Percentiles rank a stretch among this genome's conserved stretches.
phyloP scores from a whole-genome alignment of 345 rosid genomes.

The Euphorbia tirucalli region DNA sequence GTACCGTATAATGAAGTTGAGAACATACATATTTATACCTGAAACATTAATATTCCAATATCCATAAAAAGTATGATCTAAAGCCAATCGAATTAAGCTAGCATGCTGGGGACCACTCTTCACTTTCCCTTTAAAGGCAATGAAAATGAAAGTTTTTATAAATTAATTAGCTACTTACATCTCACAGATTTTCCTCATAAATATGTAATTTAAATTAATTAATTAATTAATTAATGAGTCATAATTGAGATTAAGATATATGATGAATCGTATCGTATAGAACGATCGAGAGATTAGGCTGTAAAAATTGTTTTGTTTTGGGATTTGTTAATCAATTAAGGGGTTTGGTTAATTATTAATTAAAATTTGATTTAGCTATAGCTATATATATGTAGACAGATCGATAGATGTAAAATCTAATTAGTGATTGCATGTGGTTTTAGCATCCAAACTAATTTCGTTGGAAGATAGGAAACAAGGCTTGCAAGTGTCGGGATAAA shows the following conservation, averaged over 20 bases:
- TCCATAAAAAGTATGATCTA: neutral
- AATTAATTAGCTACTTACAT: neutral
- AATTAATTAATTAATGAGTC: too few species aligned
- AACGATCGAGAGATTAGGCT: neutral
- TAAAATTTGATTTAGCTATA: slow-evolving; percentile 9
- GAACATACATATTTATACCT: too few species aligned
- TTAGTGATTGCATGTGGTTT: slow-evolving; percentile 6
- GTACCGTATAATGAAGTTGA: too few species aligned
- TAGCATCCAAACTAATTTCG: slow-evolving; percentile 27
- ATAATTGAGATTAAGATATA: too few species aligned
- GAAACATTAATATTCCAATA: too few species aligned
- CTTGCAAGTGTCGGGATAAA: slow-evolving; percentile 48
- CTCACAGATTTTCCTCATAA: too few species aligned
- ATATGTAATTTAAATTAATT: too few species aligned
- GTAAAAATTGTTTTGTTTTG: neutral
- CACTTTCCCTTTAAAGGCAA: slow-evolving; percentile 18
- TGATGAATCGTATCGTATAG: too few species aligned
- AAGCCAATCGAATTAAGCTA: neutral
- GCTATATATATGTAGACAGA: too few species aligned
- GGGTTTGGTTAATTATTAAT: slow-evolving; percentile 15
- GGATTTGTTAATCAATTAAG: slow-evolving; percentile 25
- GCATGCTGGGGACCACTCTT: slow-evolving; percentile 23
- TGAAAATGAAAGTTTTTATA: slow-evolving; percentile 14
- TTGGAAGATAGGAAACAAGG: slow-evolving; percentile 54
- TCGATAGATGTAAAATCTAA: slow-evolving; percentile 22